Evolutionary conservation across 2,329 filamentous ascomycete genomes (phyloP), one percentile per base, ranked within the genome.

Genomic region (Aspergillus ustus): DNA sequence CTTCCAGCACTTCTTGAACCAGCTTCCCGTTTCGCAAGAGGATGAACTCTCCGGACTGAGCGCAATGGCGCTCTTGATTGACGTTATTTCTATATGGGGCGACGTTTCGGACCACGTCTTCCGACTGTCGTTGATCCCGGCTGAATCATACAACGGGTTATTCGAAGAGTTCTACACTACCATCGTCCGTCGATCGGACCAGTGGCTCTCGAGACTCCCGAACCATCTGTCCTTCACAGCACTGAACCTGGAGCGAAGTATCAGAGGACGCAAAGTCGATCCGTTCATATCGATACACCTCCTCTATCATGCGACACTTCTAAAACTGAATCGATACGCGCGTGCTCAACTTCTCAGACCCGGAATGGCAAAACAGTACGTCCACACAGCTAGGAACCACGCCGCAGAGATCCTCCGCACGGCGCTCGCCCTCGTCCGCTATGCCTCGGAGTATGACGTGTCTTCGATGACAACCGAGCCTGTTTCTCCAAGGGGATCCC

Each of bases 61-160:
- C 25, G 77, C 84, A 7, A 86, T 89, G 78, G 86, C 84, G 1
- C 85, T 87, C 67, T 74, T 90, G 29, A 83, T 88, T 56, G 81
- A 89, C 58, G 83, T 91, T 51, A 81, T 86, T 17, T 83, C 87
- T 19, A 82, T 91, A 7, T 91, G 87, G 87, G 86, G 84, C 7
- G 86, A 88, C 54, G 84, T 89, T 1, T 83, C 87, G 69, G 82
- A 85, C 15, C 84, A 85, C 52, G 83, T 87, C 17, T 85, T 86
- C 67, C 82, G 85, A 49, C 73, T 82, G 22, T 77, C 81, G 3
- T 78, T 84, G 62, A 77, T 79, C 20, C 76, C 80, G 1, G 67
- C 77, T 7, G 70, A 74, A 22, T 69, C 75, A n/a, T 83, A 84
- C 62, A 75, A 72, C 67, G 77, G 72, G 59, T 72, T 75, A 7